Evolutionary conservation across 805 yeast genomes (phyloP), one percentile per base, ranked within the genome.

Genomic region (Candida coquimbonensis): DNA sequence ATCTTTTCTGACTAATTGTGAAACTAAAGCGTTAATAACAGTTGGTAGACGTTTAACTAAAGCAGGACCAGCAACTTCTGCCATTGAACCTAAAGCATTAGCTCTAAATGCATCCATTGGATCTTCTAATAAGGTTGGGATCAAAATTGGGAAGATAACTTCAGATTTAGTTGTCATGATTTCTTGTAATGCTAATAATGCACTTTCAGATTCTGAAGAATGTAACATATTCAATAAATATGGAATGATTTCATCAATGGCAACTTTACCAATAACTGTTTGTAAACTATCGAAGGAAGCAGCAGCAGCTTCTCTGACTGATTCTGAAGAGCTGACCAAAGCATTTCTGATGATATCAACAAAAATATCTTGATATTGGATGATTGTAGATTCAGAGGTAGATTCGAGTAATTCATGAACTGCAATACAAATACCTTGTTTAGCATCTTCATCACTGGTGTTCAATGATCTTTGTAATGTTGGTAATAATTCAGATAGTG

Each of bases 341-440:
- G 96, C 86, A 39, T 76, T 78, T 48, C 91, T 80, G 39, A 91
- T 80, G 53, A 91, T 85, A 26, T 70, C 72, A 52, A 91, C 83
- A 57, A 93, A 80, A 1, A 73, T 69, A 5, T 71, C 77, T 66
- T 87, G 87, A 66, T 79, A 83, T 51, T 77, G 79, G 26, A 60
- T 68, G 48, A 91, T 71, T 8, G 79, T 75, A 14, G 79, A 85
- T 4, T 68, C 62, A 9, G 78, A 70, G 5, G 95, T 77, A 0
- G 96, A 85, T 52, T 79, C 81, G 51, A 90, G 80, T 50, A 93
- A 78, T 62, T 90, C 98, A 38, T 81, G 77, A 41, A 89, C 71
- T 9, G 99, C 99, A 62, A 91, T 80, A 72, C 99, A 93, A 43
- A 93, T 87, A 72, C 99, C 99, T 69, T 90, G 95, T 61, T 86